phyloP scores from a whole-genome alignment of 257 asterid species.

The Rhazya stricta region DNA sequence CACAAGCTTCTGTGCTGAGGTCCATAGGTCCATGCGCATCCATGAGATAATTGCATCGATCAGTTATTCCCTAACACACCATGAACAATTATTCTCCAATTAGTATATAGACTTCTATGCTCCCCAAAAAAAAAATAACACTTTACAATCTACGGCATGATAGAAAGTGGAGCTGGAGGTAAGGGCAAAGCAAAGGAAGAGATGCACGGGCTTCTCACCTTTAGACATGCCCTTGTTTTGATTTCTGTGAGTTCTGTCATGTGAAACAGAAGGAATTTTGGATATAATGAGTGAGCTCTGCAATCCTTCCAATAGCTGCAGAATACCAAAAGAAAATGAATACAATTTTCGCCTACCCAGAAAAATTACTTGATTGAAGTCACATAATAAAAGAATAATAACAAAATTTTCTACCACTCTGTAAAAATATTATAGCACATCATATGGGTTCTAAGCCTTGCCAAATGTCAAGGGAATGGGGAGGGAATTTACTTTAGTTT shows the following conservation, averaged over 20 bases:
- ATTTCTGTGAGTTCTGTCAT: conserved; percentile 57
- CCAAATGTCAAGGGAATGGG: neutral
- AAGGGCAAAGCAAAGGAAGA: neutral
- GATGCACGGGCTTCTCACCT: conserved; percentile 32
- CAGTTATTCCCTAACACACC: conserved; percentile 28
- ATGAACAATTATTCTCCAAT: neutral
- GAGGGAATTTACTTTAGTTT: neutral
- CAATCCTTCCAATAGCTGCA: conserved; percentile 90
- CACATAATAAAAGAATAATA: no score
- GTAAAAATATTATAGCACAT: neutral
- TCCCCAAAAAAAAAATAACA: neutral
- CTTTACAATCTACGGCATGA: neutral
- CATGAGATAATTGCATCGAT: conserved; percentile 21
- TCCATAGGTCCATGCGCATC: conserved; percentile 23
- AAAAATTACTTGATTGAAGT: neutral
- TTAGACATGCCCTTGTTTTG: conserved; percentile 43
- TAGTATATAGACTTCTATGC: neutral
- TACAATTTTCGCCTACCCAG: neutral
- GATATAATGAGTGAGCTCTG: conserved; percentile 72
- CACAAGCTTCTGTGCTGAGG: conserved; percentile 18
- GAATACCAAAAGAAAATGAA: neutral
- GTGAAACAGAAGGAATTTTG: conserved; percentile 62
- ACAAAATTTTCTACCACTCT: neutral
- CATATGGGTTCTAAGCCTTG: neutral
- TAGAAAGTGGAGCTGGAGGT: neutral